A percentile compares a stretch with the other conserved stretches of the same genome.
These are phyloP conservation scores for Xylariaceae sp. DNA, from an alignment of 2,329 filamentous ascomycete genomes.

Conservation along the genomic window DNA sequence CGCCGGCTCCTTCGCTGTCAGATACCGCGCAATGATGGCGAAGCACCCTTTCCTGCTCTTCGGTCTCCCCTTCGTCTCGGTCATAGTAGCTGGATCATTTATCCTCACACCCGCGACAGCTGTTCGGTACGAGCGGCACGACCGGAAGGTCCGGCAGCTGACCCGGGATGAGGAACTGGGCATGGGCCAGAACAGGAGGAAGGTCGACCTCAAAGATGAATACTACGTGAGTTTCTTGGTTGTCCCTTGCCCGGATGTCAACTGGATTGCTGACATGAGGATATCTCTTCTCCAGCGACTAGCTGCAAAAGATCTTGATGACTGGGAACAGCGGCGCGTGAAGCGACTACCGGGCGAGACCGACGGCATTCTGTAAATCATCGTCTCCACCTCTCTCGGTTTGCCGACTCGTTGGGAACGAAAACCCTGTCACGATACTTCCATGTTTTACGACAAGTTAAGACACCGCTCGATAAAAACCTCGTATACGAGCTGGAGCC, in stretches of 20 bases:
- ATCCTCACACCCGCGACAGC: slow-evolving; percentile 92
- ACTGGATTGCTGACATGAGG: slow-evolving; percentile 7
- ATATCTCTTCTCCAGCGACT: slow-evolving; percentile 51
- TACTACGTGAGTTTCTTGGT: slow-evolving; percentile 67
- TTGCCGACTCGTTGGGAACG: no score
- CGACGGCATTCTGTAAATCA: slow-evolving; percentile 68
- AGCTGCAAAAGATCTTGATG: slow-evolving; percentile 84
- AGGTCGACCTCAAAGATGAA: slow-evolving; percentile 76
- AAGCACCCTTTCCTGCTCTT: slow-evolving; percentile 88
- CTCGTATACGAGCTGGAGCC: no score
- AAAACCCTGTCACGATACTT: no score
- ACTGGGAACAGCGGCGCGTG: slow-evolving; percentile 96
- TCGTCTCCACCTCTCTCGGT: not conserved
- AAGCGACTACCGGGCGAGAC: slow-evolving; percentile 84
- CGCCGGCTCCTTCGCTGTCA: slow-evolving; percentile 62
- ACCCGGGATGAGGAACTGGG: slow-evolving; percentile 82
- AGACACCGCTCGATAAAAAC: no score
- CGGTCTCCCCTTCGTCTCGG: slow-evolving; percentile 82
- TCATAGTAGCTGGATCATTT: slow-evolving; percentile 90
- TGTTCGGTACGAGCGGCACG: slow-evolving; percentile 86
- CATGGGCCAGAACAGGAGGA: slow-evolving; percentile 64
- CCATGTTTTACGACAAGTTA: no score
- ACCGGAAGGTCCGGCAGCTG: slow-evolving; percentile 81
- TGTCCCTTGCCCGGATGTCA: no score
- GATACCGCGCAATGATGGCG: slow-evolving; percentile 69